Percentiles rank a stretch among this genome's conserved stretches.
Evolutionary conservation across 768 basidiomycete species (phyloP).

Genomic region (Suillus variegatus): DNA sequence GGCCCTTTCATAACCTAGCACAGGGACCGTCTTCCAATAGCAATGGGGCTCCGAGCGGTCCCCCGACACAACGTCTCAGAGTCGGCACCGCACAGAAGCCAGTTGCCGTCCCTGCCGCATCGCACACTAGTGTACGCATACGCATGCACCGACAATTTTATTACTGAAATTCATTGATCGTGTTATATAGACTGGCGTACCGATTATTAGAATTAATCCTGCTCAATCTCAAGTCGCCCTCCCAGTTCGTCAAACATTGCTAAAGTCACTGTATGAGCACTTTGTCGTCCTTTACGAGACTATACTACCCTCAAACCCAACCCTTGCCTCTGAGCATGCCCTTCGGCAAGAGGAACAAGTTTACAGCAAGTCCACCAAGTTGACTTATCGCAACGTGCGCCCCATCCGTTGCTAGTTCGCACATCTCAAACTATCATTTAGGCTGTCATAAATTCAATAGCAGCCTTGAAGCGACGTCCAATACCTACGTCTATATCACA

Average conservation of each 20-base stretch:
- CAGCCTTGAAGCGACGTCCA: slow-evolving; percentile 51
- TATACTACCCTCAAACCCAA: slow-evolving; percentile 53
- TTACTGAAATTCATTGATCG: neutral
- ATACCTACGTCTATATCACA: slow-evolving; percentile 61
- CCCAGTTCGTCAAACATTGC: slow-evolving; percentile 74
- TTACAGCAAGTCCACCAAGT: slow-evolving; percentile 70
- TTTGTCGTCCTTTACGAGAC: slow-evolving; percentile 67
- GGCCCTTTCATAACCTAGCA: slow-evolving; percentile 34
- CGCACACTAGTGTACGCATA: slow-evolving; percentile 35
- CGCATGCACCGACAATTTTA: slow-evolving; percentile 10
- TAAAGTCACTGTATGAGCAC: slow-evolving; percentile 73
- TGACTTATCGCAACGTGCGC: slow-evolving; percentile 82
- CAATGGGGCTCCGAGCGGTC: slow-evolving; percentile 36
- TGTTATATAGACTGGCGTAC: slow-evolving; percentile 52
- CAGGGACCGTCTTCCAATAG: slow-evolving; percentile 30
- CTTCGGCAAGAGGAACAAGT: slow-evolving; percentile 81
- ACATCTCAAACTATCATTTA: slow-evolving; percentile 25
- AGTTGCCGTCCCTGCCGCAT: slow-evolving; percentile 42
- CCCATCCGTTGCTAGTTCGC: neutral
- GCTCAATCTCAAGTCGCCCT: slow-evolving; percentile 72
- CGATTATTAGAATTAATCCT: slow-evolving; percentile 64
- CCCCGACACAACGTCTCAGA: slow-evolving; percentile 67
- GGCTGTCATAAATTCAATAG: slow-evolving; percentile 55
- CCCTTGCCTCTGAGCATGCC: slow-evolving; percentile 75
- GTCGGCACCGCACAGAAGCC: slow-evolving; percentile 45